Base-by-base conservation (phyloP, 441 rosid species). In the Populus tomentosa region DNA sequence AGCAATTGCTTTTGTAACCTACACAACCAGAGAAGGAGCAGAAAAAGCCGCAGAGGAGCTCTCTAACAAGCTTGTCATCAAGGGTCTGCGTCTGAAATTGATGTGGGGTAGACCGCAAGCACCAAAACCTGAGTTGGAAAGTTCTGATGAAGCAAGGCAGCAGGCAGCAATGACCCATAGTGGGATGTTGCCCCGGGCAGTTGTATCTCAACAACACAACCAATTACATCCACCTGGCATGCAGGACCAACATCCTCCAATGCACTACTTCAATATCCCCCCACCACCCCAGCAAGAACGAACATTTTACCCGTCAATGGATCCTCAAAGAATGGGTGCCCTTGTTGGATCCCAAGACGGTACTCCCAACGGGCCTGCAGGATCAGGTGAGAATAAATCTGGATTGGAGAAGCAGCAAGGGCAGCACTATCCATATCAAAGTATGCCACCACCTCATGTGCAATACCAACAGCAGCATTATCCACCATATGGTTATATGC, bases 241-340 rank as follows among this genome's bases (percentile, higher is more conserved):
- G 32, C 87, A 78, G 71, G 92, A 88, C 80, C 91, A 85, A 56
- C 88, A 86, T n/a, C 89, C 89, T 62, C 87, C 88, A 1, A 85
- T 91, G 86, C 94, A 85, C 73, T 94, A 90, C 82, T 90, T 88
- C 82, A 94, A 92, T 81, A 91, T 90, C 66, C 93, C 93, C 53
- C 94, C 95, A 2, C 91, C 94, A n/a, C 86, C 90, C 72, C 97
- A 87, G 83, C 92, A 83, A 68, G 95, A 91, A 35, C 83, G 91
- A 82, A 79, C 98, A 7, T 91, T 50, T 75, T 94, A 96, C 83
- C 97, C 98, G 28, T 94, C 99, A 42, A 96, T 96, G 99, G 98
- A 96, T 84, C 99, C 98, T 68, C 99, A 92, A 76, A 85, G 99
- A 82, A 96, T 96, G 99, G 98, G 98, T 75, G 98, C 98, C 5